phyloP scores from a whole-genome alignment of 306 rosid genomes.

The Arachis hypogaea region DNA sequence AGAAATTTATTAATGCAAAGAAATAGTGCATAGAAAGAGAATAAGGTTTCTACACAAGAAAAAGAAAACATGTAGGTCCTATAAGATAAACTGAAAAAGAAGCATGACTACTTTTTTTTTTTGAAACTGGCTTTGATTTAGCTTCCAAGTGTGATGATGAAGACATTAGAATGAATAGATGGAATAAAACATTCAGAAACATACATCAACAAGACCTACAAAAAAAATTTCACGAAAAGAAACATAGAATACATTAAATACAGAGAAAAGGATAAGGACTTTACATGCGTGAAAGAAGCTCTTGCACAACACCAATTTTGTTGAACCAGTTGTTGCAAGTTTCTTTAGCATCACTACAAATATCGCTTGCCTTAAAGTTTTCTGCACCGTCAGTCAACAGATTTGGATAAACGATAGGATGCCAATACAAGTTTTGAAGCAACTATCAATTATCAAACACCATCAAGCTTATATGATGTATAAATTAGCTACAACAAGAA shows the following conservation, averaged over 20 bases:
- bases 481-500: slow-evolving; percentile 28
- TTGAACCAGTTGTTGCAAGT: slow-evolving; percentile 94
- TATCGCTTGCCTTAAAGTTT: slow-evolving; percentile 59
- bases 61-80: background rate
- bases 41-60: background rate
- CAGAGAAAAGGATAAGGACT: slow-evolving; percentile 39
- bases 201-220: slow-evolving; percentile 28
- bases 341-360: slow-evolving; percentile 87
- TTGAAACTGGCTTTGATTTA: slow-evolving; percentile 17
- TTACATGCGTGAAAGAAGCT: slow-evolving; percentile 99
- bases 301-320: slow-evolving; percentile 91
- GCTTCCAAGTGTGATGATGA: slow-evolving; percentile 26
- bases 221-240: slow-evolving; percentile 10
- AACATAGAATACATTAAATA: slow-evolving; percentile 16
- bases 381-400: slow-evolving; percentile 54
- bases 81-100: background rate
- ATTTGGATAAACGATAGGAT: slow-evolving; percentile 3
- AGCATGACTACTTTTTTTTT: slow-evolving; percentile 28
- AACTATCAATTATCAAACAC: slow-evolving; percentile 24
- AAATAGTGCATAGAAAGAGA: background rate
- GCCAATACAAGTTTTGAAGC: slow-evolving; percentile 28
- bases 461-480: slow-evolving; percentile 34
- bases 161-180: slow-evolving; percentile 32
- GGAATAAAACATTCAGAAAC: slow-evolving; percentile 34
- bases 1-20: background rate